phyloP scores from a whole-genome alignment of 192 early-diverging fungal genomes.

The Backusella psychrophila region DNA sequence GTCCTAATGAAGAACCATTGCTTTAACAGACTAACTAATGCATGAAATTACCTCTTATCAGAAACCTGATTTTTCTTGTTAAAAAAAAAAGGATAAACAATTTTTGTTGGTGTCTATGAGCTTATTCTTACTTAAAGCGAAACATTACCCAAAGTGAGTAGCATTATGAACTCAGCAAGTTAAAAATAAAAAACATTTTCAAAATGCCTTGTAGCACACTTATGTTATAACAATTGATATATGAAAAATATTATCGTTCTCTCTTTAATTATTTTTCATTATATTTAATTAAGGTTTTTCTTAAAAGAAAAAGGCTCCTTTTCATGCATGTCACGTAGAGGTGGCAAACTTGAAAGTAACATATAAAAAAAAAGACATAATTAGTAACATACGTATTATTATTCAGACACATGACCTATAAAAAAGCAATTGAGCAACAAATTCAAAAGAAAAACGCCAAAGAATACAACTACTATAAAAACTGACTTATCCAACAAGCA shows the following conservation, averaged over 20 bases:
- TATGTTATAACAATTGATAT: not conserved
- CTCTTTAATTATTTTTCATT: not conserved
- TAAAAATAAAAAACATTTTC: not conserved
- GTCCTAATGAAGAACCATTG: not conserved
- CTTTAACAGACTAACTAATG: not conserved
- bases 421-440: not conserved
- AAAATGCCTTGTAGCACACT: not conserved
- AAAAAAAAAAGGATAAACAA: not conserved
- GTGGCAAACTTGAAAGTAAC: not conserved
- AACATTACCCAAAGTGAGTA: not conserved
- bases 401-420: not conserved
- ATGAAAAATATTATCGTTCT: not conserved
- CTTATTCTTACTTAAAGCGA: not conserved
- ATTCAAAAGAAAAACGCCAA: not conserved
- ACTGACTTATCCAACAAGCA: not conserved
- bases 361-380: not conserved
- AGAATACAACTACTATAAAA: not conserved
- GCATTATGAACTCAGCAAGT: not conserved
- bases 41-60: not conserved
- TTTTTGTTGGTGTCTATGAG: not conserved
- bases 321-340: not conserved
- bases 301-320: not conserved
- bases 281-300: not conserved
- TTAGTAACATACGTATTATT: not conserved
- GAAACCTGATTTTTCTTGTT: not conserved